Conservation (phyloP, 371 early-diverging fungal genomes). For the Batrachochytrium dendrobatidis region DNA sequence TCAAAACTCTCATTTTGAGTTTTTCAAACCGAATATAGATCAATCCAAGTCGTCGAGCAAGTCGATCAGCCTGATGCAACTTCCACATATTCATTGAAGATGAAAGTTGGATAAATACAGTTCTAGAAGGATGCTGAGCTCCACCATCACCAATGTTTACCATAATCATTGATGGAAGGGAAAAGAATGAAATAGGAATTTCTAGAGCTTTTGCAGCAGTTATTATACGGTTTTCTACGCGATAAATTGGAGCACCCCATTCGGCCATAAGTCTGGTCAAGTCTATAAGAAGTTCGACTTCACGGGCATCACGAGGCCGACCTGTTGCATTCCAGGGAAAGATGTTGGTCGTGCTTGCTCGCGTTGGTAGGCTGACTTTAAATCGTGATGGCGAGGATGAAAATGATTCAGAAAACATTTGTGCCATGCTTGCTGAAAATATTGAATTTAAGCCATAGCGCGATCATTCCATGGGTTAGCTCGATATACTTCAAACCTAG, state of each 20-base stretch:
- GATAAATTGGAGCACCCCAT: slow-evolving; percentile 18
- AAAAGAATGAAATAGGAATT: slow-evolving; percentile 13
- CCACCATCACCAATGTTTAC: slow-evolving; percentile 15
- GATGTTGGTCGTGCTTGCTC: not conserved
- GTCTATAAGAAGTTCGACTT: not conserved
- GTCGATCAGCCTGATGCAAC: slow-evolving; percentile 11
- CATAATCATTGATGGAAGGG: slow-evolving; percentile 14
- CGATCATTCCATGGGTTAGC: too few species aligned
- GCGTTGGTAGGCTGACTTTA: too few species aligned
- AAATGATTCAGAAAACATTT: too few species aligned
- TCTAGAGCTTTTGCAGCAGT: slow-evolving; percentile 14
- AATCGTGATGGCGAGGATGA: too few species aligned
- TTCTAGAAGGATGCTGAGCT: slow-evolving; percentile 11
- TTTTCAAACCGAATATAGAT: not conserved
- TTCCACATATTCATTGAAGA: slow-evolving; percentile 8
- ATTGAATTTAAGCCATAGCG: too few species aligned
- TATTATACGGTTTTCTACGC: slow-evolving; percentile 16
- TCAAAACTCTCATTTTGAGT: not conserved
- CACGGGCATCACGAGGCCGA: slow-evolving; percentile 1
- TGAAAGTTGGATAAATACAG: slow-evolving; percentile 7
- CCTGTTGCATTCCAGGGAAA: not conserved
- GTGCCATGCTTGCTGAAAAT: too few species aligned
- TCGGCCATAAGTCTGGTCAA: not conserved
- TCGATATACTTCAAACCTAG: too few species aligned
- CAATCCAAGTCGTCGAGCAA: slow-evolving; percentile 9